phyloP scores from a whole-genome alignment of 345 rosid species.

The Euphorbia peplus region DNA sequence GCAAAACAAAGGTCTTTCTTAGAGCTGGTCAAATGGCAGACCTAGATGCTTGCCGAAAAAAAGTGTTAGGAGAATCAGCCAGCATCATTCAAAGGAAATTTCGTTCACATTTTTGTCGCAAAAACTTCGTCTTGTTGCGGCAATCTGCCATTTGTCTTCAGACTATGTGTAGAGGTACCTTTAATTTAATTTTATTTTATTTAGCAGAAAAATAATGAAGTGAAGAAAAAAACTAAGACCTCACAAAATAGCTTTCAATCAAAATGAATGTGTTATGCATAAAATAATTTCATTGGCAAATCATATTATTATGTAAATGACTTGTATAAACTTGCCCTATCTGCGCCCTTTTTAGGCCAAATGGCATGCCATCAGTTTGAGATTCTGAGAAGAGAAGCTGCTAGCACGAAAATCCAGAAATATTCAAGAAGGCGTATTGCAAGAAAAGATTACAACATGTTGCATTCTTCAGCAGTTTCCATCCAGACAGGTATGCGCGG shows the following conservation, averaged over 20 bases:
- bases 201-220: too few relatives aligned
- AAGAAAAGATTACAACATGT: conserved; percentile 56
- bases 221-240: too few relatives aligned
- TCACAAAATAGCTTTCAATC: too few relatives aligned
- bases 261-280: conserved; percentile 2
- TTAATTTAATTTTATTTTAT: too few relatives aligned
- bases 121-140: conserved; percentile 52
- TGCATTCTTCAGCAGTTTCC: conserved; percentile 53
- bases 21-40: conserved; percentile 99
- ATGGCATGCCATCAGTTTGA: conserved; percentile 59
- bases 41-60: conserved; percentile 77
- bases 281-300: conserved; percentile 1
- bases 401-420: conserved; percentile 77
- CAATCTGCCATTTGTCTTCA: conserved; percentile 66
- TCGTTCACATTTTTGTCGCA: conserved; percentile 69
- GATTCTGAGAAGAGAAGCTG: conserved; percentile 67
- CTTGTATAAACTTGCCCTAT: neutral
- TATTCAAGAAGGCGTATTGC: conserved; percentile 67
- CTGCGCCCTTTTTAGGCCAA: conserved; percentile 53
- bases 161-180: conserved; percentile 77
- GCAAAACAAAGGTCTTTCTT: conserved; percentile 89
- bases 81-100: conserved; percentile 81
- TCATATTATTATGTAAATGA: neutral
- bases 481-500: conserved; percentile 88
- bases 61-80: conserved; percentile 92